Evolutionary conservation across 805 yeast species (phyloP), one percentile per base, ranked within the genome.

Genomic region (Cyberlindnera meyerae): DNA sequence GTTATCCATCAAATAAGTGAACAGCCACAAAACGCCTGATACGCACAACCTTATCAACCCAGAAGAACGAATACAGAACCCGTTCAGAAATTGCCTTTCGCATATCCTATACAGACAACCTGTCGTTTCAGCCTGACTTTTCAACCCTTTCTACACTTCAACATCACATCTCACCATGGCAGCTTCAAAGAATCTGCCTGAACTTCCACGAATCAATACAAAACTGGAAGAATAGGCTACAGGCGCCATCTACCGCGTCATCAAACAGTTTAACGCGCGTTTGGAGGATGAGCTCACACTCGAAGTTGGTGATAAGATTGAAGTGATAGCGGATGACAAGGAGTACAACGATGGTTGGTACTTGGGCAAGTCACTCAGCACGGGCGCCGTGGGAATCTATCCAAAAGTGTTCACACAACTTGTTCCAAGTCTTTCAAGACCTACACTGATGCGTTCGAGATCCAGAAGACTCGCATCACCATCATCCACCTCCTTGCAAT

Each of bases 281-380:
- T 67, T 89, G 44, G 95, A 86, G 18, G 98, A 93, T 61, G 99
- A 93, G 61, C 67, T 93, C 27, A 76, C 79, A 31, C 69, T 93
- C 48, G 71, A 68, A 32, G 74, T 81, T 9, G 97, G 97, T 18
- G 97, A 93, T 56, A 79, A 76, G 43, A 71, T 93, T 39, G 94
- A 87, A 57, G 86, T 93, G 7, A 75, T 93, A 16, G 86, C 95
- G 29, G 96, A 88, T 60, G 98, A 93, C 61, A 75, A 81, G 44
- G 96, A 86, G 54, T 93, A 83, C 60, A 83, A 85, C 51, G 97
- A 93, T 60, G 97, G 97, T 13, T 93, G 99, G 99, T 93, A 82
- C 55, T 82, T 85, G 72, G 96, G 96, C 4, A 79, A 77, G 42
- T 89, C 89, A 49, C 55, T 86, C 33, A 54, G 73, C 33, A 79